Evolutionary conservation across 2,329 filamentous ascomycete genomes (phyloP).

Genomic region (Aspergillus alliaceus): DNA sequence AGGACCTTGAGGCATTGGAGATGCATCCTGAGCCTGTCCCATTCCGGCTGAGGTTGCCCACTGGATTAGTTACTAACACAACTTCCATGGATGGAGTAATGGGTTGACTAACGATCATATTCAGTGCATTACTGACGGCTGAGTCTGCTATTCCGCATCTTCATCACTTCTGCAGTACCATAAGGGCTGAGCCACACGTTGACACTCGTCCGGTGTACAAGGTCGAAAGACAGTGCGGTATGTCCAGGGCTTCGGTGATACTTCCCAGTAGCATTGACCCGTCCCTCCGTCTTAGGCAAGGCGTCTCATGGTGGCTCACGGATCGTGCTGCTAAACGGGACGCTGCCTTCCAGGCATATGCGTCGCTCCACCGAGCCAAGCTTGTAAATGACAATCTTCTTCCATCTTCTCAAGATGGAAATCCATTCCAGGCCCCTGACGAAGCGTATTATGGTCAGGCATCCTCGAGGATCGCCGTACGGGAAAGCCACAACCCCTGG

Average conservation of each 20-base stretch:
- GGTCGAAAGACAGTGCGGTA: not conserved
- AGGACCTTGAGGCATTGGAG: not conserved
- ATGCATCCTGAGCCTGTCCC: no score
- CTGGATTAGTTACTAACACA: conserved; percentile 2
- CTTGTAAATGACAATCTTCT: conserved; percentile 5
- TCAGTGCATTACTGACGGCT: not conserved
- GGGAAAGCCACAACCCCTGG: no score
- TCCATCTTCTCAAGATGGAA: no score
- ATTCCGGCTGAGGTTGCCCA: no score
- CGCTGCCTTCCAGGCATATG: conserved; percentile 5
- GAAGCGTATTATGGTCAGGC: no score
- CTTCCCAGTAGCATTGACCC: conserved; percentile 3
- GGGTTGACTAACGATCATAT: not conserved
- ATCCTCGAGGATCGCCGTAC: no score
- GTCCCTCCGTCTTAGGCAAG: not conserved
- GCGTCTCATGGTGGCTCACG: not conserved
- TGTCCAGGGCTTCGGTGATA: not conserved
- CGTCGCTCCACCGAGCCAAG: not conserved
- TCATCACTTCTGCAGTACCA: not conserved
- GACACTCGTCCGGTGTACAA: not conserved
- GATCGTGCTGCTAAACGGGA: not conserved
- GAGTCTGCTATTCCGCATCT: not conserved
- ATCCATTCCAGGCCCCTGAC: no score
- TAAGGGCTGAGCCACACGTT: not conserved
- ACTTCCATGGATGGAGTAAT: not conserved